These are phyloP conservation scores for Cyberlindnera petersonii DNA, from an alignment of 805 yeast genomes.

Conservation along the genomic window DNA sequence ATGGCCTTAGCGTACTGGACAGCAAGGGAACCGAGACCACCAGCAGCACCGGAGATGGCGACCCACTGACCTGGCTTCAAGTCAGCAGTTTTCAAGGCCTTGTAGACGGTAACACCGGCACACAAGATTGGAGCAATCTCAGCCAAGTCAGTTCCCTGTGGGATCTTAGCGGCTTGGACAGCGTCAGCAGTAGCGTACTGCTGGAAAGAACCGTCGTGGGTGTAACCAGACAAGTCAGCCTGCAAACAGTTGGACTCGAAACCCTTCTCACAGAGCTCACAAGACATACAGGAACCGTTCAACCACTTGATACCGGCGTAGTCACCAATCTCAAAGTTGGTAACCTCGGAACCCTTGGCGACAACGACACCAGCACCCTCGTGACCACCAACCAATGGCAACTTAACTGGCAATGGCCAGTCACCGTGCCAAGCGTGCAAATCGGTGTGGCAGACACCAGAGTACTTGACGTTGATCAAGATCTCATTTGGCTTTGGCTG, in stretches of 20 bases:
- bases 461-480: conserved; percentile 75
- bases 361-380: conserved; percentile 89
- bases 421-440: conserved; percentile 94
- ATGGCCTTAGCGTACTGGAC: conserved; percentile 73
- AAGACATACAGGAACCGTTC: conserved; percentile 69
- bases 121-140: conserved; percentile 78
- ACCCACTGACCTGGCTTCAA: conserved; percentile 71
- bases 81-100: conserved; percentile 79
- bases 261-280: conserved; percentile 69
- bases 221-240: conserved; percentile 79
- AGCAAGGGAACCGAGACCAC: conserved; percentile 74
- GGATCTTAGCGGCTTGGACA: conserved; percentile 78
- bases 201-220: conserved; percentile 89
- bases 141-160: conserved; percentile 71
- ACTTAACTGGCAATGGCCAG: conserved; percentile 76
- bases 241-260: conserved; percentile 67
- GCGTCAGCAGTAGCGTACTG: conserved; percentile 89
- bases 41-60: conserved; percentile 75
- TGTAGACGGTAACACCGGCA: conserved; percentile 90
- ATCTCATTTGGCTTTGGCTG: conserved; percentile 73
- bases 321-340: conserved; percentile 73
- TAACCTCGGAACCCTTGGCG: conserved; percentile 66
- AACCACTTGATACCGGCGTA: conserved; percentile 83
- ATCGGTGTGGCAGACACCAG: conserved; percentile 94
- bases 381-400: conserved; percentile 84